These are phyloP conservation scores for Starmera amethionina DNA, from an alignment of 805 yeast species.

Conservation along the genomic window DNA sequence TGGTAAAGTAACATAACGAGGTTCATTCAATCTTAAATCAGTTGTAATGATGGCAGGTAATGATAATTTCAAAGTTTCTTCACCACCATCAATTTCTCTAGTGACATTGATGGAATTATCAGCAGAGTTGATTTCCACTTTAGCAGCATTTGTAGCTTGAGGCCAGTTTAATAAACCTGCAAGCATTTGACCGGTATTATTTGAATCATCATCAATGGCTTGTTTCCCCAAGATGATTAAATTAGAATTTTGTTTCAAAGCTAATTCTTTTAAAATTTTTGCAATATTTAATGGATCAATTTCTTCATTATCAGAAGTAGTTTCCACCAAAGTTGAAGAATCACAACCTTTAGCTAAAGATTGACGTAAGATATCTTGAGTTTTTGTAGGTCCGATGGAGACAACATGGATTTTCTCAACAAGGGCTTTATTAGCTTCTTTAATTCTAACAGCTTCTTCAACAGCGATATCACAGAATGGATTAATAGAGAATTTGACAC, in stretches of 20 bases:
- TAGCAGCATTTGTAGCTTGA: conserved; percentile 91
- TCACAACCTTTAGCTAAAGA: conserved; percentile 96
- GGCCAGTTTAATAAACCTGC: conserved; percentile 95
- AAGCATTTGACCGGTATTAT: conserved; percentile 94
- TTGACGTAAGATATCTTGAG: conserved; percentile 80
- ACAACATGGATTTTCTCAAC: conserved; percentile 87
- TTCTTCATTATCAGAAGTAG: conserved; percentile 46
- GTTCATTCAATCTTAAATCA: conserved; percentile 88
- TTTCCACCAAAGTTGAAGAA: conserved; percentile 67
- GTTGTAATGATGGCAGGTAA: conserved; percentile 86
- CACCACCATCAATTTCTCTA: conserved; percentile 94
- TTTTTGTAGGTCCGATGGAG: conserved; percentile 77
- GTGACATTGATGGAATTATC: conserved; percentile 54
- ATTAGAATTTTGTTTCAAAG: conserved; percentile 61
- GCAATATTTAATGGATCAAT: conserved; percentile 89
- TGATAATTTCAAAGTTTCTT: conserved; percentile 66
- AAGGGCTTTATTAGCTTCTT: conserved; percentile 49
- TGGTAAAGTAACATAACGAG: conserved; percentile 92
- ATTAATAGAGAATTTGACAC: conserved; percentile 86
- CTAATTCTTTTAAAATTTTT: conserved; percentile 66
- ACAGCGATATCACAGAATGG: conserved; percentile 98
- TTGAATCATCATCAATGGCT: conserved; percentile 91
- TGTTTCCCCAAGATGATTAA: conserved; percentile 90
- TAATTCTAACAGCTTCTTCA: conserved; percentile 83
- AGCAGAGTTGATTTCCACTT: conserved; percentile 54